Evolutionary conservation across 78 protist species (phyloP).

Genomic region (Pigoraptor vietnamica): DNA sequence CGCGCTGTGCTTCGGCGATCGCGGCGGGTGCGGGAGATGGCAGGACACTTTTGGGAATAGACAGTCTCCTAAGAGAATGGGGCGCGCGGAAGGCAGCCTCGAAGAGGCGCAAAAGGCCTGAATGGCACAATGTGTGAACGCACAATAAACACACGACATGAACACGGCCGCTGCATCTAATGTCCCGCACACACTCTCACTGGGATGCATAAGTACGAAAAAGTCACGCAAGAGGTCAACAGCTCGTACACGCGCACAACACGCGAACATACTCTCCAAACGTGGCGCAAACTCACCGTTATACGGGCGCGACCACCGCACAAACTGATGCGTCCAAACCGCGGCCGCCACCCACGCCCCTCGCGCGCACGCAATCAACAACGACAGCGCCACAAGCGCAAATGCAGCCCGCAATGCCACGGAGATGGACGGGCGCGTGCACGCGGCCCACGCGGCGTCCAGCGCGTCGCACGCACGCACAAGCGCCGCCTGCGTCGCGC

Average conservation of each 20-base stretch:
- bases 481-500: background rate
- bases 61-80: no score
- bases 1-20: no score
- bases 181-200: no score
- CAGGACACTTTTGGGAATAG: no score
- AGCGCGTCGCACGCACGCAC: background rate
- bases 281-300: background rate
- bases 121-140: no score
- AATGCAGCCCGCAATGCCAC: background rate
- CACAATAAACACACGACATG: no score
- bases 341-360: background rate
- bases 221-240: no score
- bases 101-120: no score
- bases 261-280: background rate
- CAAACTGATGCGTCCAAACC: background rate
- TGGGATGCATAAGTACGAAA: no score
- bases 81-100: no score
- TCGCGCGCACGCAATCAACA: background rate
- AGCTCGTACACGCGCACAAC: background rate
- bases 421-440: background rate
- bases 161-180: no score
- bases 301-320: background rate
- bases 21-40: no score
- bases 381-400: background rate
- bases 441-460: background rate